Conservation (phyloP, 2,329 filamentous ascomycete genomes). For the Colletotrichum australisinense region DNA sequence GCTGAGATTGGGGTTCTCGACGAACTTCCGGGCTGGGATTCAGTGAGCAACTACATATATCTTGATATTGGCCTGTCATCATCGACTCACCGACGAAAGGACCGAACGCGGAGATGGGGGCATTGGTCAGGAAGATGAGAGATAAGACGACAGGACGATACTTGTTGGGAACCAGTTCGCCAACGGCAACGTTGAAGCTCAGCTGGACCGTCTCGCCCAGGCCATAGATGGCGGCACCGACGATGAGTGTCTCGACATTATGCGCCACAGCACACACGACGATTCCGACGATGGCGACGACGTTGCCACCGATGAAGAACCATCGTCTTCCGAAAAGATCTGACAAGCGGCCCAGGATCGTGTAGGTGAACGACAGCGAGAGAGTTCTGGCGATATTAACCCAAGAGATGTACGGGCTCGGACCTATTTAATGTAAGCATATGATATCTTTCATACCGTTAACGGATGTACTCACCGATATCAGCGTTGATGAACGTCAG, state of each 20-base stretch:
- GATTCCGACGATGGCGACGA: constrained; percentile 49
- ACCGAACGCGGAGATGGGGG: constrained; percentile 47
- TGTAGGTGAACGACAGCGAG: constrained; percentile 41
- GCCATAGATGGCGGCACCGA: constrained; percentile 49
- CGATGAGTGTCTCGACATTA: constrained; percentile 48
- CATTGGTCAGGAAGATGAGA: constrained; percentile 48
- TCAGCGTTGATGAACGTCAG: constrained; percentile 47
- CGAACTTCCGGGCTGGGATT: constrained; percentile 45
- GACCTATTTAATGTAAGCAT: not conserved
- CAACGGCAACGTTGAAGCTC: constrained; percentile 50
- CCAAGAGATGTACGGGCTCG: constrained; percentile 35
- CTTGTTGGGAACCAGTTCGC: constrained; percentile 56
- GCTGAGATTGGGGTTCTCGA: constrained; percentile 46
- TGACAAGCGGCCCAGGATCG: constrained; percentile 50
- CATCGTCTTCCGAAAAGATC: constrained; percentile 53
- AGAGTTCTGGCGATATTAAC: constrained; percentile 49
- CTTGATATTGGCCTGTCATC: rapidly evolving
- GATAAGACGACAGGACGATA: constrained; percentile 48
- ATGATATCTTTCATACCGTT: not conserved
- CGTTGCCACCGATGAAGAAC: constrained; percentile 52
- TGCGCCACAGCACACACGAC: constrained; percentile 48
- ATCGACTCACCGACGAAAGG: constrained; percentile 47
- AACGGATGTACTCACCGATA: constrained; percentile 38
- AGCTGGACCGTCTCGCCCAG: constrained; percentile 50
- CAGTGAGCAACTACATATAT: not conserved